Evolutionary conservation across 805 yeast species (phyloP), one percentile per base, ranked within the genome.

Genomic region (Candida taoyuanica): DNA sequence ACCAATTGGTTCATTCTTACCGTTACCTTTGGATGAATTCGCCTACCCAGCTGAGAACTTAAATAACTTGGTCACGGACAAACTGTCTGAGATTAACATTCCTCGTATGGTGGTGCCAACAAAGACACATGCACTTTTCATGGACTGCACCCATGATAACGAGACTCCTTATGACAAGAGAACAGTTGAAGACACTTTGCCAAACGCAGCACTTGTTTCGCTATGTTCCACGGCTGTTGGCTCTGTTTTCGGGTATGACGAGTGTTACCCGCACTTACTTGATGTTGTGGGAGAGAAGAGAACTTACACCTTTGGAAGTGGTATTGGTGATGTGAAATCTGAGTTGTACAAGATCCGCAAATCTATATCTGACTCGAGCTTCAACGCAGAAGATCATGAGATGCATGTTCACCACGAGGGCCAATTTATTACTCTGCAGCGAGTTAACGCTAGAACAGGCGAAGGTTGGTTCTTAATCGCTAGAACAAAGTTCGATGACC

Each of bases 91-190:
- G 56, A 64, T 83, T 44, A 78, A 77, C 43, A 71, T 85, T 34
- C 91, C 94, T 2, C 71, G 71, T 47, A 67, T 76, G 8, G 68
- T 91, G 33, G 68, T 78, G 2, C 70, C 81, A 4, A 74, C 80
- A 31, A 77, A 81, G n/a, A 94, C 95, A 4, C 97, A 88, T 63
- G 96, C 98, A 0, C 67, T 93, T 50, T 83, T 91, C 51, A 91
- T 93, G 97, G 98, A 93, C 56, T 91, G 97, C 55, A 89, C 98
- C 2, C 98, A 91, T 59, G 98, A 91, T 60, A 91, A 91, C 56
- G 93, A 88, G 62, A 81, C 79, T 16, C 95, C 97, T 2, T 73
- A 71, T 30, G 94, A 91, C 50, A 87, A 84, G 62, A 76, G 98
- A 57, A 88, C 96, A 0, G 82, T 86, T 2, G 96, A 89, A 56